phyloP scores from a whole-genome alignment of 2,329 filamentous ascomycete species.

The Aspergillus hiratsukae region DNA sequence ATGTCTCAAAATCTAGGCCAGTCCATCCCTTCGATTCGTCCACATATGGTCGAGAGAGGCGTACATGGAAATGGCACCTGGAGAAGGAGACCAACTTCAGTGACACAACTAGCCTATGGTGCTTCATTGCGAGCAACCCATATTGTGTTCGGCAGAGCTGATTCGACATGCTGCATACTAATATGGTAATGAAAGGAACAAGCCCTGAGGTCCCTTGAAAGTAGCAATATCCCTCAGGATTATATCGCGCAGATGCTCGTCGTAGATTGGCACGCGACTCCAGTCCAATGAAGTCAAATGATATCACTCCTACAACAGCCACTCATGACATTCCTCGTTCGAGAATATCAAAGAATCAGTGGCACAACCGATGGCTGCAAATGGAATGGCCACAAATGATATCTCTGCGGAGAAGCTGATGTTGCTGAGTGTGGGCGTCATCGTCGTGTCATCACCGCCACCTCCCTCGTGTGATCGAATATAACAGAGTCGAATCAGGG shows the following conservation, averaged over 20 bases:
- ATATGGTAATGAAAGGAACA: background rate
- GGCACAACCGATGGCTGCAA: slow-evolving; percentile 7
- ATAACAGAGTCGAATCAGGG: background rate
- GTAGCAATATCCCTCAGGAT: background rate
- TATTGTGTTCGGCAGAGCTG: background rate
- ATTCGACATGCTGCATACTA: background rate
- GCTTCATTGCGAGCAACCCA: background rate
- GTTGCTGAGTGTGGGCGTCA: slow-evolving; percentile 26
- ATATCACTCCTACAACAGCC: background rate
- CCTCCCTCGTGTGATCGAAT: slow-evolving; percentile 2
- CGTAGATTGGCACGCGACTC: background rate
- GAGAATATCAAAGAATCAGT: slow-evolving; percentile 8
- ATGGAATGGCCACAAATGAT: slow-evolving; percentile 7
- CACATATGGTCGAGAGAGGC: background rate
- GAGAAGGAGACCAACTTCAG: background rate
- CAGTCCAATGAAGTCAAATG: background rate
- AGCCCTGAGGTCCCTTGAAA: too few relatives aligned
- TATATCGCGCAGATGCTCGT: background rate
- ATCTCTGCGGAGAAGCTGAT: slow-evolving; percentile 10
- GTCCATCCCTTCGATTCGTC: background rate
- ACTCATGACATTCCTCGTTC: background rate
- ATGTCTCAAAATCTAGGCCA: background rate
- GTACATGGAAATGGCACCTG: too few relatives aligned
- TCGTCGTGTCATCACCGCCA: slow-evolving; percentile 28
- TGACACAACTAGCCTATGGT: too few relatives aligned